phyloP scores from a whole-genome alignment of 2,329 filamentous ascomycete genomes.

The Monosporascus sp. region DNA sequence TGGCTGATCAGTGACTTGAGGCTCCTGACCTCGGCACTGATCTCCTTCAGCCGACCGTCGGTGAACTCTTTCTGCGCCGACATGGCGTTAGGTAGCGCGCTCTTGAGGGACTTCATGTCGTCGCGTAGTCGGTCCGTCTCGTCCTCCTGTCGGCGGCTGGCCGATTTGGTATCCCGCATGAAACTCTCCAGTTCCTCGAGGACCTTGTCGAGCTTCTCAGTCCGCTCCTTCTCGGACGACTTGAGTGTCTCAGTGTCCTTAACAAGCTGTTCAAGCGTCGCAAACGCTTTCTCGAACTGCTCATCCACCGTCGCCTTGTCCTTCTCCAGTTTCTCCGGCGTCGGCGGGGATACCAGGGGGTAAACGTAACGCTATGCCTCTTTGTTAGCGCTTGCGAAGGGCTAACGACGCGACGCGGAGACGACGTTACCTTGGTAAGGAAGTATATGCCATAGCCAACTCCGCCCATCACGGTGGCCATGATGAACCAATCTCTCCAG shows the following conservation, averaged over 20 bases:
- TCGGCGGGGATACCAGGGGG: constrained; percentile 87
- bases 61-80: constrained; percentile 81
- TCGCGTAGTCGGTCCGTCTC: constrained; percentile 82
- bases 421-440: constrained; percentile 66
- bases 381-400: constrained; percentile 10
- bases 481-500: constrained; percentile 99
- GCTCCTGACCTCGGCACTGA: constrained; percentile 83
- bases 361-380: constrained; percentile 72
- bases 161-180: constrained; percentile 73
- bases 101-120: constrained; percentile 77
- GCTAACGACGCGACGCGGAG: background rate
- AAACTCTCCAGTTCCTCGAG: constrained; percentile 81
- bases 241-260: constrained; percentile 89
- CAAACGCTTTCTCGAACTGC: constrained; percentile 87
- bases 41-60: constrained; percentile 75
- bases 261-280: constrained; percentile 83
- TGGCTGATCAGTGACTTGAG: constrained; percentile 79
- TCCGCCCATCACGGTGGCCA: constrained; percentile 91
- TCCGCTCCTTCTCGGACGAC: constrained; percentile 76
- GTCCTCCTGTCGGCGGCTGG: constrained; percentile 76
- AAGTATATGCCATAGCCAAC: constrained; percentile 85
- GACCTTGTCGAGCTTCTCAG: constrained; percentile 74
- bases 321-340: constrained; percentile 85
- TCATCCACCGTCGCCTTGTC: constrained; percentile 92
- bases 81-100: constrained; percentile 82